Evolutionary conservation across 1,284 basidiomycete species (phyloP), one percentile per base, ranked within the genome.

Genomic region (Trichosporon sp.): DNA sequence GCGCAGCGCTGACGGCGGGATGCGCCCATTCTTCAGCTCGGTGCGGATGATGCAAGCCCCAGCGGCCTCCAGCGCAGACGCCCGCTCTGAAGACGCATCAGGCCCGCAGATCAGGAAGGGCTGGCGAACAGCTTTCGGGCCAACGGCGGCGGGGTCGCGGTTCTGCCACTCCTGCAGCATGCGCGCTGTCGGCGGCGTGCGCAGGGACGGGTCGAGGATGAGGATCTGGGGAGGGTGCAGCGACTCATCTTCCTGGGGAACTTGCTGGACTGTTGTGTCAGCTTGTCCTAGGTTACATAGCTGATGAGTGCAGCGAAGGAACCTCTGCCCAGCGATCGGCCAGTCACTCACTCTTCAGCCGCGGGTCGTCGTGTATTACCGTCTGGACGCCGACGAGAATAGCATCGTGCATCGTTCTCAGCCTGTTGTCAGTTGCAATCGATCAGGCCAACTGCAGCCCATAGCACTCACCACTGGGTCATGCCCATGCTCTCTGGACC

Each of bases 331-430:
- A 42, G 11, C 9, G 2, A 51, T 47, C 9, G 8, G 63, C 13
- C 25, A 58, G 56, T 23, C 29, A 81, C 89, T 73, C 75, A 93
- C 95, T 90, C 78, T 95, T 97, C 25, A 99, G 85, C 76, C 96
- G 91, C 11, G 96, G 96, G 80, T 99, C 87, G 76, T 99, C 96
- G 75, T 93, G 93, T 62, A 94, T 82, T 12, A 93, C 89, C 0
- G 96, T 98, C 4, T 92, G 92, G 53, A 96, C 88, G 5, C 96
- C 96, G 56, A 99, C 87, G 32, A 99, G 84, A 72, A 99, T 98
- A 9, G 88, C 93, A 78, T 97, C 92, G 82, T 98, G 95, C 86
- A 94, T 88, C 0, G 91, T 87, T 73, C 93, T 86, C 87, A 94
- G 88, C 89, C 91, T 93, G 73, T 12, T 23, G 25, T 69, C 56